Conservation (phyloP, 2,329 filamentous ascomycete genomes). For the Neocucurbitaria cava region DNA sequence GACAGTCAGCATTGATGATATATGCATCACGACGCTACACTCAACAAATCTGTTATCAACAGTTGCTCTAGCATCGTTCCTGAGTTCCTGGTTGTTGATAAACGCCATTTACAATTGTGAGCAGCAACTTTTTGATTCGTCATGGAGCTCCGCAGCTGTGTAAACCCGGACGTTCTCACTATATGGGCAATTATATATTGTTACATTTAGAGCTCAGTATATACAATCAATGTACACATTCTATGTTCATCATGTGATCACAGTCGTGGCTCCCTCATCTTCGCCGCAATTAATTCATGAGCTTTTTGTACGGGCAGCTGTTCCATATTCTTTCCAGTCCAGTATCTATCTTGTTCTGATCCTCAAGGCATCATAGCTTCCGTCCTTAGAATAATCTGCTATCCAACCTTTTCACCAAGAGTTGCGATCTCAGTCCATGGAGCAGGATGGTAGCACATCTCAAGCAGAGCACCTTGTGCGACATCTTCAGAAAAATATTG, state of each 20-base stretch:
- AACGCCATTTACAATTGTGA: no score
- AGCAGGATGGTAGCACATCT: slow-evolving; percentile 83
- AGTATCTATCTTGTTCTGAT: slow-evolving; percentile 67
- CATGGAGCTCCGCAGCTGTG: no score
- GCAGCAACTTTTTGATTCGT: no score
- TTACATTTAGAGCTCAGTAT: no score
- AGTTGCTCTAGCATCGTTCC: no score
- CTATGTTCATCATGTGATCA: not conserved
- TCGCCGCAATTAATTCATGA: slow-evolving; percentile 59
- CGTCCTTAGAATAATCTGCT: slow-evolving; percentile 77
- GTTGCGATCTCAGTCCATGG: slow-evolving; percentile 69
- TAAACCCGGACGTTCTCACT: no score
- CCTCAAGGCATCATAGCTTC: slow-evolving; percentile 82
- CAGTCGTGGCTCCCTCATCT: slow-evolving; percentile 29
- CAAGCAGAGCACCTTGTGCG: slow-evolving; percentile 72
- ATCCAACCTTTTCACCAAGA: slow-evolving; percentile 66
- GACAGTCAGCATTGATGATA: no score
- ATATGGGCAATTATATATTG: no score
- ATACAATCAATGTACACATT: no score
- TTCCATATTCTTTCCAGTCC: slow-evolving; percentile 67
- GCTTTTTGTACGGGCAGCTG: slow-evolving; percentile 67
- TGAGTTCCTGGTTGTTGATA: no score
- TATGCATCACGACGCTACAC: no score
- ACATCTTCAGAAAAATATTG: slow-evolving; percentile 57
- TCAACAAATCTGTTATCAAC: no score